Evolutionary conservation across 306 rosid species (phyloP).

Genomic region (Glycine tomentella): DNA sequence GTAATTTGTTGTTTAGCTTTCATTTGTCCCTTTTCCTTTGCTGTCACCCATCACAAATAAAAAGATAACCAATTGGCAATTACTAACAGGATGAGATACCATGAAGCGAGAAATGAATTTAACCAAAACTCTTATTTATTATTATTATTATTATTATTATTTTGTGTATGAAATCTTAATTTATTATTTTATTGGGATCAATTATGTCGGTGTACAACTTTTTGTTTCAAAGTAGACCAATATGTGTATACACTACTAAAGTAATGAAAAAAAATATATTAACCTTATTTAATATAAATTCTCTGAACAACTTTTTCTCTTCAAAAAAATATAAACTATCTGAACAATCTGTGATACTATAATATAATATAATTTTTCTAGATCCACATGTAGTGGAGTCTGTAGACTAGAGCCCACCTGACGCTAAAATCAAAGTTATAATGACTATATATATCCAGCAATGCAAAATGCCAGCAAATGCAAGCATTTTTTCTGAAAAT

Average conservation of each 20-base stretch:
- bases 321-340: background rate
- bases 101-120: too few relatives aligned
- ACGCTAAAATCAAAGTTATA: slow-evolving; percentile 17
- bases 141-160: too few relatives aligned
- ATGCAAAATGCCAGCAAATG: background rate
- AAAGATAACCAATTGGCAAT: background rate
- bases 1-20: background rate
- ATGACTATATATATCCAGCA: background rate
- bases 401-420: slow-evolving; percentile 32
- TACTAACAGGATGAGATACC: background rate
- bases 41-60: background rate
- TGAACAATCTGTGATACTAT: background rate
- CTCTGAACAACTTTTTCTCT: background rate
- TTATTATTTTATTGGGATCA: background rate
- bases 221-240: background rate
- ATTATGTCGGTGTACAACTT: background rate
- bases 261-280: background rate
- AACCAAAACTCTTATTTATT: too few relatives aligned
- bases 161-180: background rate
- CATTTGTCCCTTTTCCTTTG: background rate
- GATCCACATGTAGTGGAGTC: background rate
- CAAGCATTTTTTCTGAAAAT: background rate
- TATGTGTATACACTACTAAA: background rate
- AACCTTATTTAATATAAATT: background rate
- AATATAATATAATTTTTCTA: background rate